Base-by-base conservation (phyloP, 176 grass and related monocot species). In the Puya raimondii region DNA sequence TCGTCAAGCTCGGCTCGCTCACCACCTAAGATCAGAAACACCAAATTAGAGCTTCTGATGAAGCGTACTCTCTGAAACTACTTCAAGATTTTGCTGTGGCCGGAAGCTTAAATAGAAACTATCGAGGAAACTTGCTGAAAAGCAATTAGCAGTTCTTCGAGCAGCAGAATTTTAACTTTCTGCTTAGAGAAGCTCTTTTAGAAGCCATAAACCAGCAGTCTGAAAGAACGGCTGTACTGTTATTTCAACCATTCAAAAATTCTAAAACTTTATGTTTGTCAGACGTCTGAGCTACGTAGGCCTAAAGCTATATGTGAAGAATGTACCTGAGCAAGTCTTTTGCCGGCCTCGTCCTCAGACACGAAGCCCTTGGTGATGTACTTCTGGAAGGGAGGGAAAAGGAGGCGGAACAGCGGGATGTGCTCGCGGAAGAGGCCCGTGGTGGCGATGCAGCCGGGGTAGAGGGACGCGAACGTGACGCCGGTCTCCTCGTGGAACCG, bases 361-460 rank as follows among this genome's bases (percentile, higher is more conserved):
- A 97, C 89, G 48, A 83, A 97, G 0, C 94, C 94, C 67, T 97
- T 97, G 64, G 94, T 97, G 84, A 97, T 82, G 76, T 90, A 97
- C 89, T 97, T 97, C 71, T 97, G 94, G 84, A 90, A 92, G 0
- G 89, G 89, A 48, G 94, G 94, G 82, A 97, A 97, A 1, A 97
- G 89, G 50, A 85, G 53, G 9, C 89, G 78, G 76, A 97, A 97
- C 9, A 92, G 76, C 10, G 89, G 89, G 86, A 92, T 78, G 78
- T 97, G 94, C 69, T 89, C 84, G 4, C 89, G 76, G 81, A 97
- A 97, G 7, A 92, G 85, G 0, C 94, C 94, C 22, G 94, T 97
- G 18, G 94, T 97, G 78, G 94, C 94, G 47, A 97, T 97, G 84
- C 94, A 97, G 0, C 94, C 94, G 0, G 89, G 94, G 85, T 97